A percentile compares a stretch with the other conserved stretches of the same genome.
Evolutionary conservation across 345 rosid genomes (phyloP).

Genomic region (Sonneratia alba): DNA sequence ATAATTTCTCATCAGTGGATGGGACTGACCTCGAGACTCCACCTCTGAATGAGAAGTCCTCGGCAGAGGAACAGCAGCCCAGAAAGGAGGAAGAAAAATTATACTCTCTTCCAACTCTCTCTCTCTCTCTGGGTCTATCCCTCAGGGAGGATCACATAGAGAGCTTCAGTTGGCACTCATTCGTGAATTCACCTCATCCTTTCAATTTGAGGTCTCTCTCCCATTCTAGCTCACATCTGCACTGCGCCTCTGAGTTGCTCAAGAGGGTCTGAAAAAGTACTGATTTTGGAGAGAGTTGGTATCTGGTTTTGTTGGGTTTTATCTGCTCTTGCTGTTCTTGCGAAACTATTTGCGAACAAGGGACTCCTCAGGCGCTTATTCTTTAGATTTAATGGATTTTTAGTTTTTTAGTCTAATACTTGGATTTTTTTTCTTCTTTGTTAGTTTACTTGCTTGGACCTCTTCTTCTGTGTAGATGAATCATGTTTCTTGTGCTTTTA

Average conservation of each 20-base stretch:
- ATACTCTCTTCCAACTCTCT: background rate
- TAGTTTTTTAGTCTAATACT: background rate
- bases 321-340: background rate
- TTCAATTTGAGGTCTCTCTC: constrained; percentile 4
- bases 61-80: background rate
- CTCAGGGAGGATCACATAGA: background rate
- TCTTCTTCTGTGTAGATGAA: background rate
- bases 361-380: background rate
- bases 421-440: background rate
- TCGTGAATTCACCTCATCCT: constrained; percentile 3
- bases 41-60: constrained; percentile 2
- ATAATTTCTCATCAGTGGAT: too few species aligned
- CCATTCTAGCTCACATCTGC: background rate
- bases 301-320: background rate
- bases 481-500: background rate
- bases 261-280: background rate
- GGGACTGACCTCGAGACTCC: background rate
- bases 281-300: background rate
- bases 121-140: background rate
- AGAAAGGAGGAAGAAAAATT: constrained; percentile 2
- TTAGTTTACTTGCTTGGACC: constrained; percentile 4
- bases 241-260: background rate
- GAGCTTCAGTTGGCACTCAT: background rate
- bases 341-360: background rate
- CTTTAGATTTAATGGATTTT: background rate